phyloP scores from a whole-genome alignment of 2,329 filamentous ascomycete genomes.

The Clonostachys chloroleuca region DNA sequence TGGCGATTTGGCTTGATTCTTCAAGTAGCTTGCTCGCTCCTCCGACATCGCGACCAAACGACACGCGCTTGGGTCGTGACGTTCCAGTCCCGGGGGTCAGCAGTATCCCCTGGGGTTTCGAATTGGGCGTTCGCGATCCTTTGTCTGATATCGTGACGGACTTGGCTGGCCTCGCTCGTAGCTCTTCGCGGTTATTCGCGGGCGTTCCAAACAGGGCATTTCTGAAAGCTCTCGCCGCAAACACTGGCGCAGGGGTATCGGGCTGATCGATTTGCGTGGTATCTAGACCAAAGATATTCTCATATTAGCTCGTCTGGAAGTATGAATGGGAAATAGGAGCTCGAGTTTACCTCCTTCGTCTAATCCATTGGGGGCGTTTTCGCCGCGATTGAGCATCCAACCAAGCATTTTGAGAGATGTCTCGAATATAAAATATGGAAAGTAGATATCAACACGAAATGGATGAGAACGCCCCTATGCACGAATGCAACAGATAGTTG shows the following conservation, averaged over 20 bases:
- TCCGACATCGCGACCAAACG: constrained; percentile 55
- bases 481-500: no score
- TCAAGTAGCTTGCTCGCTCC: constrained; percentile 28
- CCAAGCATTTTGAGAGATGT: constrained; percentile 44
- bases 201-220: constrained; percentile 61
- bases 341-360: constrained; percentile 18
- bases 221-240: constrained; percentile 61
- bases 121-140: constrained; percentile 40
- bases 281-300: constrained; percentile 16
- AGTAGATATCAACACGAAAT: no score
- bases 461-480: no score
- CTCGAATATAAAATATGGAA: no score
- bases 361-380: constrained; percentile 25
- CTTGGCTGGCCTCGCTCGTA: constrained; percentile 13
- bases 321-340: no score
- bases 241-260: constrained; percentile 63
- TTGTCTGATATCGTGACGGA: constrained; percentile 12
- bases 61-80: constrained; percentile 58
- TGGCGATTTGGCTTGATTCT: constrained; percentile 21
- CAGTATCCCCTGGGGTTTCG: constrained; percentile 53
- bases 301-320: background rate
- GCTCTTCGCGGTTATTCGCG: constrained; percentile 26
- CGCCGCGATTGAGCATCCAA: constrained; percentile 50
- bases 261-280: constrained; percentile 49
- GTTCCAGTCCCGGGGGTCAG: constrained; percentile 60